Evolutionary conservation across 768 basidiomycete species (phyloP).

Genomic region (Rubroboletus pulcherrimus): DNA sequence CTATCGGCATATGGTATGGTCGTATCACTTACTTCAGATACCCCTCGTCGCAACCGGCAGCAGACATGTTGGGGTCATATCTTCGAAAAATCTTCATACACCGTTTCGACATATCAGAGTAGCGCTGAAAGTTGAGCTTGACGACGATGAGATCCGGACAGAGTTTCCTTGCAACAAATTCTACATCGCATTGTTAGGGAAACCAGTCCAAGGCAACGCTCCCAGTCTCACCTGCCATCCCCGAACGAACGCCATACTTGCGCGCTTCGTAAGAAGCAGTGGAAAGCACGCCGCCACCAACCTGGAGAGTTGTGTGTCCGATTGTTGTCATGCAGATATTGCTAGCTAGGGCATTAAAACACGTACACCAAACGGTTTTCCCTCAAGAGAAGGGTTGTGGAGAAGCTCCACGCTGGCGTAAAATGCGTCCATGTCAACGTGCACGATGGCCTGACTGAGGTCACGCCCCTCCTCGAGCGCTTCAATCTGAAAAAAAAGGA

Average conservation of each 20-base stretch:
- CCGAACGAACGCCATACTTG: constrained; percentile 87
- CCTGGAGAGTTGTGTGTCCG: constrained; percentile 34
- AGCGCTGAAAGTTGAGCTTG: constrained; percentile 52
- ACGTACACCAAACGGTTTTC: constrained; percentile 71
- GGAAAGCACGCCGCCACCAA: constrained; percentile 78
- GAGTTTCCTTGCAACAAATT: constrained; percentile 89
- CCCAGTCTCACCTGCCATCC: constrained; percentile 79
- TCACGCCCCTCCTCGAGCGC: constrained; percentile 77
- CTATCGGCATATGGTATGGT: not conserved
- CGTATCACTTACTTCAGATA: constrained; percentile 71
- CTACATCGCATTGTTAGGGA: constrained; percentile 34
- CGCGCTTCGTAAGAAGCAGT: constrained; percentile 94
- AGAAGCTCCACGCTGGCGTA: constrained; percentile 78
- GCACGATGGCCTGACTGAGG: constrained; percentile 79
- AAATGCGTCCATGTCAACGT: constrained; percentile 97
- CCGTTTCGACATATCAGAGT: constrained; percentile 63
- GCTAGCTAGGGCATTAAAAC: not conserved
- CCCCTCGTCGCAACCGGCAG: constrained; percentile 85
- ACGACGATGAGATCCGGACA: constrained; percentile 85
- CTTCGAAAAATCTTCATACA: constrained; percentile 67
- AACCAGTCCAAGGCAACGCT: not conserved
- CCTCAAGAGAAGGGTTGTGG: constrained; percentile 56
- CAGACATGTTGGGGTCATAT: constrained; percentile 73
- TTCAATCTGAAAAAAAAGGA: constrained; percentile 38
- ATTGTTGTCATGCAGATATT: not conserved